Base-by-base conservation (phyloP, 2,329 filamentous ascomycete genomes). In the Aspergillus flavus region DNA sequence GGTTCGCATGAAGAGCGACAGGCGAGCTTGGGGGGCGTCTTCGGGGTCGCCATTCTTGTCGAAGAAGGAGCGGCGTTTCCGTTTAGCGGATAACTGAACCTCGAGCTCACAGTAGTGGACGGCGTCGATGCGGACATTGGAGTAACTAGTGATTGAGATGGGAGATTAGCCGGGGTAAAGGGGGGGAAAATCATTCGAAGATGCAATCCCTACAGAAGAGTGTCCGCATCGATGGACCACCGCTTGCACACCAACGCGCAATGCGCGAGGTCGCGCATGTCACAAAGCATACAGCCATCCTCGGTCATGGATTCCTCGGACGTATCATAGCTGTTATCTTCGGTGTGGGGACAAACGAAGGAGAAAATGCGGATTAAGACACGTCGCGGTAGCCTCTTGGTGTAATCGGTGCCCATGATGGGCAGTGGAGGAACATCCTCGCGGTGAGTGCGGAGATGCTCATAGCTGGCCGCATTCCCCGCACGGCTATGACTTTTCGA, bases 101-200 rank as follows among this genome's bases (percentile, higher is more conserved):
- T 98, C 94, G 71, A 91, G 90, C 67, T 91, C 88, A 82, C 94
- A 98, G 80, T 97, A 97, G 79, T 98, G 94, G 36, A 97, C 94
- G 21, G 91, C 87, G 76, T 98, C 94, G 76, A 98, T 95, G 64
- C 94, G 91, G 68, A 98, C 89, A 81, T 93, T 94, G 72, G 90
- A 89, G 77, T 96, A 96, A 69, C 92, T 96, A 26, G 12, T 7
- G 12, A 11, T 4, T 7, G 23, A 28, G 19, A 5, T 10, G 6
- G 41, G 41, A 61, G 64, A 69, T 60, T 66, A 66, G 43, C 34
- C 26, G 54, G 66, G 48, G 61, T 48, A n/a, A 54, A 28, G 61
- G 32, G 65, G 53, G 43, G 11, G 3, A 3, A 57, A 41, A 43
- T 69, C 11, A 54, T 10, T 19, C 4, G 6, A 14, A 45, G 23